These are phyloP conservation scores for Trichophyton mentagrophytes DNA, from an alignment of 2,329 filamentous ascomycete genomes.

Conservation along the genomic window DNA sequence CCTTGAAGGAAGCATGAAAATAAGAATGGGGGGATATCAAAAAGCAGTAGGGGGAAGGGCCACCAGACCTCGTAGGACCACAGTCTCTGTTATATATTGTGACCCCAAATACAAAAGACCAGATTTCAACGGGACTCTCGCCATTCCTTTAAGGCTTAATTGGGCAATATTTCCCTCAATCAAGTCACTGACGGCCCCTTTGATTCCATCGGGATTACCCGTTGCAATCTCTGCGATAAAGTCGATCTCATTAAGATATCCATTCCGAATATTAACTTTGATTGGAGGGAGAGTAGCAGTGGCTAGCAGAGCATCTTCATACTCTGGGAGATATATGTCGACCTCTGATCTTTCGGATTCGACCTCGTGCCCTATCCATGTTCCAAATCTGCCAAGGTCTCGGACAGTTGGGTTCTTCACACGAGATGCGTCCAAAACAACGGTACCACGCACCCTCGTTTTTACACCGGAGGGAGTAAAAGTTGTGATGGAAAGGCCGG, in stretches of 20 bases:
- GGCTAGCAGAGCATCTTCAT: constrained; percentile 63
- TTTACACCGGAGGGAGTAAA: constrained; percentile 67
- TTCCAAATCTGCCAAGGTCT: constrained; percentile 62
- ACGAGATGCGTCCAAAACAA: constrained; percentile 63
- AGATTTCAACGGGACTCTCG: constrained; percentile 60
- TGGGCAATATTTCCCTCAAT: constrained; percentile 62
- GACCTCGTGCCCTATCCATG: constrained; percentile 65
- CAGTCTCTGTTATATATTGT: constrained; percentile 58
- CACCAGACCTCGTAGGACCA: constrained; percentile 65
- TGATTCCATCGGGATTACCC: constrained; percentile 64
- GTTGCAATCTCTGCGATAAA: constrained; percentile 64
- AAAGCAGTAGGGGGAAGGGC: background rate
- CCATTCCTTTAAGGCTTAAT: constrained; percentile 60
- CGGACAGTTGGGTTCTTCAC: constrained; percentile 60
- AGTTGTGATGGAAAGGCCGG: constrained; percentile 70
- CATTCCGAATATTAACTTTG: constrained; percentile 63
- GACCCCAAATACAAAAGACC: constrained; percentile 68
- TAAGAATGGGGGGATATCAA: constrained; percentile 18
- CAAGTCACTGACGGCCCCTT: constrained; percentile 76
- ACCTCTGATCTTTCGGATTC: constrained; percentile 62
- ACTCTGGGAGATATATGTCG: constrained; percentile 69
- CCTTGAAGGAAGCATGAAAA: background rate
- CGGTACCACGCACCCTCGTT: constrained; percentile 68
- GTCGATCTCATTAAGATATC: constrained; percentile 63
- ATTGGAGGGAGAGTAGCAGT: constrained; percentile 64